These are phyloP conservation scores for Botrytis deweyae DNA, from an alignment of 2,329 filamentous ascomycete species.

Conservation along the genomic window DNA sequence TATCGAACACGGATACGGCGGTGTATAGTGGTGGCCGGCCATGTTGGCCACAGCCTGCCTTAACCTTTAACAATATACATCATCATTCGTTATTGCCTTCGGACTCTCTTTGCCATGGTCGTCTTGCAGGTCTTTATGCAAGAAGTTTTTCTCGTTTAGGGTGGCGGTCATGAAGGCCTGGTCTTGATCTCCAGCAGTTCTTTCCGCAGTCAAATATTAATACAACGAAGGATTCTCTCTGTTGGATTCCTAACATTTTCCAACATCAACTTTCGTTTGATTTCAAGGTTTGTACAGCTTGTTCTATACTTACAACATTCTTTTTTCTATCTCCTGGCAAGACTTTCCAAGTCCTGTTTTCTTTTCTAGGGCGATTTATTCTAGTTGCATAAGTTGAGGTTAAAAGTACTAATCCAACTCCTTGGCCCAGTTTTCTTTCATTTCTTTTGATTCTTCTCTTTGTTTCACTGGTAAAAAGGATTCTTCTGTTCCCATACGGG, in stretches of 20 bases:
- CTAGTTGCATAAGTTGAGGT: neutral
- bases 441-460: neutral
- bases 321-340: neutral
- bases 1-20: neutral
- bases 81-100: constrained; percentile 7
- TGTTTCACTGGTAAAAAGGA: neutral
- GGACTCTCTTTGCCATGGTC: neutral
- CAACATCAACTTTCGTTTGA: neutral
- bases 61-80: neutral
- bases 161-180: neutral
- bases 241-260: neutral
- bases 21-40: neutral
- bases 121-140: neutral
- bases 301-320: neutral
- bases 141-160: neutral
- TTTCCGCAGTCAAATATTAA: constrained; percentile 5
- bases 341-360: neutral
- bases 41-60: neutral
- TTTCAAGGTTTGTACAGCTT: neutral
- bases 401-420: neutral
- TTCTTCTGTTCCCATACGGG: neutral
- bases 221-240: neutral
- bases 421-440: neutral
- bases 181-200: neutral
- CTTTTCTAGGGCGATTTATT: neutral